Evolutionary conservation across 2,329 filamentous ascomycete species (phyloP).

Genomic region (Pseudocercospora eumusae): DNA sequence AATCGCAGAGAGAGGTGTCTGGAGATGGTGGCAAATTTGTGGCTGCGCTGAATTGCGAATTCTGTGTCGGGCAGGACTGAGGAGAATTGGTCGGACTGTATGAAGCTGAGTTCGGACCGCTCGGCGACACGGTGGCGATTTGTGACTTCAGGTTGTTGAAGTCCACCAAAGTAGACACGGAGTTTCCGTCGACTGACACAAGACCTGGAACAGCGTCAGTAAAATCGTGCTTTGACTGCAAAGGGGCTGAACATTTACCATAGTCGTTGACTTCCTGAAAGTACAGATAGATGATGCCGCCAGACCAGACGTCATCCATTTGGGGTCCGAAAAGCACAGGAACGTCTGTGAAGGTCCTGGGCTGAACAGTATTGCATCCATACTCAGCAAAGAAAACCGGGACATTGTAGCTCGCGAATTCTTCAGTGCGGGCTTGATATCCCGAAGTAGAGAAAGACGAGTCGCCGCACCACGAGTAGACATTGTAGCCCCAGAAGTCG

Average conservation of each 20-base stretch:
- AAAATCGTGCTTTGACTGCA: background rate
- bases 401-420: constrained; percentile 84
- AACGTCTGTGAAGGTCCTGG: constrained; percentile 82
- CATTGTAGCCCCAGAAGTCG: constrained; percentile 99
- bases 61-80: constrained; percentile 68
- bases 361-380: constrained; percentile 77
- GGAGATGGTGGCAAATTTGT: constrained; percentile 77
- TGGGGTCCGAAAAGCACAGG: constrained; percentile 72
- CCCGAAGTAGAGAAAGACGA: constrained; percentile 75
- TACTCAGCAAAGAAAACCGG: constrained; percentile 99
- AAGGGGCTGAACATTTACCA: constrained; percentile 42
- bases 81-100: constrained; percentile 74
- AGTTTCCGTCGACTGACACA: constrained; percentile 60
- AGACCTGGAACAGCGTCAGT: constrained; percentile 56
- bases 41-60: constrained; percentile 66
- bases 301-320: constrained; percentile 87
- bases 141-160: constrained; percentile 71
- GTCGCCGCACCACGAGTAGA: constrained; percentile 97
- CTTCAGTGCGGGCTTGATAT: constrained; percentile 76
- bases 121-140: constrained; percentile 68
- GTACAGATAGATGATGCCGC: constrained; percentile 99
- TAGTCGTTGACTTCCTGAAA: constrained; percentile 89
- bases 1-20: constrained; percentile 75
- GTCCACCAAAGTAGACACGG: constrained; percentile 69
- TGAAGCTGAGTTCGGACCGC: constrained; percentile 61